These are phyloP conservation scores for Coffea canephora DNA, from an alignment of 257 asterid species.

Conservation along the genomic window DNA sequence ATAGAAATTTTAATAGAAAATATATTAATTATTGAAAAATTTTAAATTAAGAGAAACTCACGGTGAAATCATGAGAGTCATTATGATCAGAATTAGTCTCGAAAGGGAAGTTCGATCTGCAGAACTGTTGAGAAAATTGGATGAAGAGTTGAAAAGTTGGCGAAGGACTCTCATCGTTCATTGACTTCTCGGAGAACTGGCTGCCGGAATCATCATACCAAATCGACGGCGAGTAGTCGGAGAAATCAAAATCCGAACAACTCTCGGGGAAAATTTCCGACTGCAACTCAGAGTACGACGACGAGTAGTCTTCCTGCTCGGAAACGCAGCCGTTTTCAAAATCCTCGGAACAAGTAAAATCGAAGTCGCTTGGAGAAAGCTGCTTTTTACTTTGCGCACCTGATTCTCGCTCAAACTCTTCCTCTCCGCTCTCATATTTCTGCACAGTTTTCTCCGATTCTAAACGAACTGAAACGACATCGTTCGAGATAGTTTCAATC, in stretches of 20 bases:
- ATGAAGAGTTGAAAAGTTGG: slow-evolving; percentile 61
- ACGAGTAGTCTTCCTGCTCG: slow-evolving; percentile 36
- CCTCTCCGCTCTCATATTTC: slow-evolving; percentile 30
- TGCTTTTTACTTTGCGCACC: slow-evolving; percentile 10
- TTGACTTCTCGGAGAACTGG: slow-evolving; percentile 75
- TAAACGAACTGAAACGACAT: slow-evolving; percentile 28
- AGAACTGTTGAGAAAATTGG: slow-evolving; percentile 63
- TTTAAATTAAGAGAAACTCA: slow-evolving; percentile 35
- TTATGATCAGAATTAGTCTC: slow-evolving; percentile 10
- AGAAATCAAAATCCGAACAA: slow-evolving; percentile 57
- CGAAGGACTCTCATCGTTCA: slow-evolving; percentile 52
- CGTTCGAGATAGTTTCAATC: slow-evolving; percentile 19
- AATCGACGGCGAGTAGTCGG: slow-evolving; percentile 56
- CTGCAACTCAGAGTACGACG: slow-evolving; percentile 32
- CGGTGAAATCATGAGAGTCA: slow-evolving; percentile 41
- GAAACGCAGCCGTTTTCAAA: slow-evolving; percentile 41
- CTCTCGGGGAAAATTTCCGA: slow-evolving; percentile 40
- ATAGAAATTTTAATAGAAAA: background rate
- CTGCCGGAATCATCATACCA: slow-evolving; percentile 82
- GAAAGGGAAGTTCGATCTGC: slow-evolving; percentile 39
- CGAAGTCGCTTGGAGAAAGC: slow-evolving; percentile 33
- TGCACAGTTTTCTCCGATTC: slow-evolving; percentile 23
- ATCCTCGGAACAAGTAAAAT: slow-evolving; percentile 79
- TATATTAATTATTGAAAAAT: background rate
- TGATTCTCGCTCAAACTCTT: slow-evolving; percentile 24